Conservation (phyloP, 1,284 basidiomycete species). For the Cryptococcus amylolentus region DNA sequence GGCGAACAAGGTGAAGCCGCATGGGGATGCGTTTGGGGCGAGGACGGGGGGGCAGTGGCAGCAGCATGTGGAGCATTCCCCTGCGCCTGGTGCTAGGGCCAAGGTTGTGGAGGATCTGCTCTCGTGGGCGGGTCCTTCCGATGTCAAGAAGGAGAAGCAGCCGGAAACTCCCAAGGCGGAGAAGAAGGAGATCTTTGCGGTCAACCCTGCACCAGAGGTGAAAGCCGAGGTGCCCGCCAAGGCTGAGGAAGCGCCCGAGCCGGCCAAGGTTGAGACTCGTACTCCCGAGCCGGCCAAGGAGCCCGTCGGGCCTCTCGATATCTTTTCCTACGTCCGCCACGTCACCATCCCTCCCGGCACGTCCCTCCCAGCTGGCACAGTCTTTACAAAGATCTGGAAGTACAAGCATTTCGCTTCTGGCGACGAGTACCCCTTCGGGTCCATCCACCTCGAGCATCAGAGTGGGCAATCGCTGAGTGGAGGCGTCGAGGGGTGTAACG, state of each 20-base stretch:
- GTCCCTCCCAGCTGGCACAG: slow-evolving; percentile 37
- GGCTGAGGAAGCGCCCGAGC: not conserved
- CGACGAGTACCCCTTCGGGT: slow-evolving; percentile 33
- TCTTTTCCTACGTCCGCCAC: slow-evolving; percentile 45
- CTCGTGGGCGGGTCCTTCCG: not conserved
- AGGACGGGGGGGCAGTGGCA: slow-evolving; percentile 15
- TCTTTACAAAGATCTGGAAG: slow-evolving; percentile 46
- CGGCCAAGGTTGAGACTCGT: not conserved
- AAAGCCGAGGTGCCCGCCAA: not conserved
- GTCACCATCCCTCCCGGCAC: slow-evolving; percentile 37
- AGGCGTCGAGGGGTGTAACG: slow-evolving; percentile 13
- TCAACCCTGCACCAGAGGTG: too few species aligned
- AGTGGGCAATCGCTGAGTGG: slow-evolving; percentile 12
- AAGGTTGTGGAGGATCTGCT: not conserved
- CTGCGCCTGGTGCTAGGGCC: not conserved
- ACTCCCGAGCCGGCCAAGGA: slow-evolving; percentile 9
- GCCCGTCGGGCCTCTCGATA: slow-evolving; percentile 30
- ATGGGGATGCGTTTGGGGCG: slow-evolving; percentile 22
- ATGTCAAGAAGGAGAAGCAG: not conserved
- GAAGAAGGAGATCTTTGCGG: not conserved
- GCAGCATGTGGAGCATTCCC: slow-evolving; percentile 10
- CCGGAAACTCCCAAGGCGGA: not conserved
- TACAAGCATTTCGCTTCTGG: slow-evolving; percentile 42
- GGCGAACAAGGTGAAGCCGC: slow-evolving; percentile 1
- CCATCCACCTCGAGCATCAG: slow-evolving; percentile 33